phyloP scores from a whole-genome alignment of 768 basidiomycete genomes.

The Leccinum longicurvipes region DNA sequence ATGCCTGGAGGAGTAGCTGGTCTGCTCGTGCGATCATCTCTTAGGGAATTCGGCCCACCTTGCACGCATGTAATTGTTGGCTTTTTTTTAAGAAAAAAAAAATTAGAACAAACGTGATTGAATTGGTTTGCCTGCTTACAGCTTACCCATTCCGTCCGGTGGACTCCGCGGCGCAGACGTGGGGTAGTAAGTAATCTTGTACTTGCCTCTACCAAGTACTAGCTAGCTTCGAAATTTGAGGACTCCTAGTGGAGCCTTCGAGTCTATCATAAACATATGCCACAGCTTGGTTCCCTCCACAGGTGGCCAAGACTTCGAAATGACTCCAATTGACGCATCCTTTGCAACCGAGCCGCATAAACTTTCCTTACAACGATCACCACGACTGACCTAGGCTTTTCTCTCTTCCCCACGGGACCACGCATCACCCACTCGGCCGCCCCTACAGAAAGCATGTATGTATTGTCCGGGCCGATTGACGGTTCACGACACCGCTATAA shows the following conservation, averaged over 20 bases:
- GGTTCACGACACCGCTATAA: not conserved
- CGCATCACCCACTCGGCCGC: not conserved
- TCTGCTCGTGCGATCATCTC: not conserved
- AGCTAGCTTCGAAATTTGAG: not conserved
- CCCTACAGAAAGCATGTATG: not conserved
- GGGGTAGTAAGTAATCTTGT: too few relatives aligned
- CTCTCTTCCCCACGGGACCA: not conserved
- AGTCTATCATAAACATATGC: not conserved
- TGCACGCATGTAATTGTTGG: not conserved
- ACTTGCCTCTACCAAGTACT: not conserved
- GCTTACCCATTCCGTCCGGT: not conserved
- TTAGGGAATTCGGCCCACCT: not conserved
- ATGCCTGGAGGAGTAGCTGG: not conserved
- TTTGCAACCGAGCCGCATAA: too few relatives aligned
- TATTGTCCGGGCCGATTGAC: not conserved
- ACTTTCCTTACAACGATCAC: not conserved
- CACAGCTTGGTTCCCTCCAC: not conserved
- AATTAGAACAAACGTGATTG: not conserved
- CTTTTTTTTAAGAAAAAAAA: not conserved
- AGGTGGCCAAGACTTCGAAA: too few relatives aligned
- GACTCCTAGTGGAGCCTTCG: not conserved
- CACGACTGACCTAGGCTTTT: not conserved
- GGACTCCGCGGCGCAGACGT: too few relatives aligned
- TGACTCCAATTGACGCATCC: too few relatives aligned
- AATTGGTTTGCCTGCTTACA: not conserved